Evolutionary conservation across 2,329 filamentous ascomycete genomes (phyloP).

Genomic region (Apiospora marii): DNA sequence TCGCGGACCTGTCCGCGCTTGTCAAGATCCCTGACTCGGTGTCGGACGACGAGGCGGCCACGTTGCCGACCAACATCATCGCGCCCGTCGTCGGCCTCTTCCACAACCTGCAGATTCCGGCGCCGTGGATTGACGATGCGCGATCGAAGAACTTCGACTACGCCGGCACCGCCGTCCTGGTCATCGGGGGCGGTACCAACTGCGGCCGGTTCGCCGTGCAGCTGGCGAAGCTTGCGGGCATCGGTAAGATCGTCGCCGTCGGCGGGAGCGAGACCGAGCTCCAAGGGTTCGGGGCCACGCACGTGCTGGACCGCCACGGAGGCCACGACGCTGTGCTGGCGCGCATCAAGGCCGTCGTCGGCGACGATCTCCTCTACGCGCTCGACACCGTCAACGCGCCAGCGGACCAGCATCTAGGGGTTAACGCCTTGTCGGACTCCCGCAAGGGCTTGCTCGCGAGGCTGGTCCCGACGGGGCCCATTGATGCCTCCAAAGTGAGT

Average conservation of each 20-base stretch:
- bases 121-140: constrained; percentile 35
- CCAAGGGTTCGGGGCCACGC: constrained; percentile 47
- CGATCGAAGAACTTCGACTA: constrained; percentile 36
- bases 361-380: constrained; percentile 49
- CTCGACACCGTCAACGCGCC: constrained; percentile 44
- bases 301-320: constrained; percentile 50
- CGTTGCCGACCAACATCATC: constrained; percentile 46
- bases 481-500: not conserved
- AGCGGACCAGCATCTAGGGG: constrained; percentile 39
- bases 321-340: constrained; percentile 40
- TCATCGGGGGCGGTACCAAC: constrained; percentile 47
- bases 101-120: constrained; percentile 38
- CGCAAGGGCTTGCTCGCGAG: constrained; percentile 2
- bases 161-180: constrained; percentile 35
- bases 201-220: constrained; percentile 45
- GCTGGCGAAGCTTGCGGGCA: constrained; percentile 44
- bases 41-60: constrained; percentile 46
- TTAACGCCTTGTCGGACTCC: not conserved
- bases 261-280: constrained; percentile 43
- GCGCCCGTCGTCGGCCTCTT: constrained; percentile 46
- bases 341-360: constrained; percentile 45
- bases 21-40: constrained; percentile 44
- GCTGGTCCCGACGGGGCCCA: not conserved
- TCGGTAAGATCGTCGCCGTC: constrained; percentile 49
- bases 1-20: constrained; percentile 40